Conservation (phyloP, 1,284 basidiomycete genomes). For the Taiwanofungus camphoratus region DNA sequence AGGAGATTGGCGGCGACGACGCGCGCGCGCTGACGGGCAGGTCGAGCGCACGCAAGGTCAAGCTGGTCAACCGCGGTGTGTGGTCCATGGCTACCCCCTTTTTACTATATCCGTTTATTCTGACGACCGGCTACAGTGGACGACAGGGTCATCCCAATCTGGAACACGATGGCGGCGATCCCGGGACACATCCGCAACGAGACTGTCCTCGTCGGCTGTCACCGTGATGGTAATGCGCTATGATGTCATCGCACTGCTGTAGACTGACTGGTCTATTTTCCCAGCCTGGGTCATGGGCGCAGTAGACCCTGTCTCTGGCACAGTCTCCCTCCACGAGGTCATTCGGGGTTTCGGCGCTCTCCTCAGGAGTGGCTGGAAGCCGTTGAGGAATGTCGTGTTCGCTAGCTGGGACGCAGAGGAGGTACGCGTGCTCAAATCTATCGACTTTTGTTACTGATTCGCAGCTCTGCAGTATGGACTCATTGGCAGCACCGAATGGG, state of each 20-base stretch:
- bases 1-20: slow-evolving; percentile 41
- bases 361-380: slow-evolving; percentile 78
- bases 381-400: slow-evolving; percentile 82
- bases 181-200: slow-evolving; percentile 87
- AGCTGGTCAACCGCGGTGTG: slow-evolving; percentile 61
- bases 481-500: slow-evolving; percentile 85
- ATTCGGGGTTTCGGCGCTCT: slow-evolving; percentile 79
- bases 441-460: not conserved
- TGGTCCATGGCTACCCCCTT: not conserved
- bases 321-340: slow-evolving; percentile 81
- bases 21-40: slow-evolving; percentile 41
- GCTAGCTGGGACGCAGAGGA: slow-evolving; percentile 95
- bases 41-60: slow-evolving; percentile 42
- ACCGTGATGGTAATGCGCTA: slow-evolving; percentile 63
- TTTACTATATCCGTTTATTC: not conserved
- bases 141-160: slow-evolving; percentile 74
- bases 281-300: slow-evolving; percentile 59
- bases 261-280: not conserved
- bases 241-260: slow-evolving; percentile 1
- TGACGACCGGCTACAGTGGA: slow-evolving; percentile 42
- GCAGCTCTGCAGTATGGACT: slow-evolving; percentile 62
- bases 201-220: slow-evolving; percentile 81
- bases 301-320: slow-evolving; percentile 85
- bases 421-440: slow-evolving; percentile 30
- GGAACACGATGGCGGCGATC: slow-evolving; percentile 88